Conservation (phyloP, 345 rosid genomes). For the Luvunga scandens region DNA sequence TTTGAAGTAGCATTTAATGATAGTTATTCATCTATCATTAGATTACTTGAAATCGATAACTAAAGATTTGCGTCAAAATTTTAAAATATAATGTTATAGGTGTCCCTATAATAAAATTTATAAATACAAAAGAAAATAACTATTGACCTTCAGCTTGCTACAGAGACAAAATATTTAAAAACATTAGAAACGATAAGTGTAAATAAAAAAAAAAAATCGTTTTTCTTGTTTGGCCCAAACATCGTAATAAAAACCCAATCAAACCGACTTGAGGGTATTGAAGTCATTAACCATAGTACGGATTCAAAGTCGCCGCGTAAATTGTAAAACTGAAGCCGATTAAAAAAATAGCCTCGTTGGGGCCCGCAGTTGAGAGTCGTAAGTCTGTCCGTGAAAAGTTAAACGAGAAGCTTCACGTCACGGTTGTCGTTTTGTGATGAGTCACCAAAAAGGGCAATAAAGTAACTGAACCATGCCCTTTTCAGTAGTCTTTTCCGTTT, state of each 20-base stretch:
- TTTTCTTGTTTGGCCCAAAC: not conserved
- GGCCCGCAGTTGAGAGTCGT: slow-evolving; percentile 3
- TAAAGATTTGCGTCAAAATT: too few species aligned
- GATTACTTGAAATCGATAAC: too few species aligned
- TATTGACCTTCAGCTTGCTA: not conserved
- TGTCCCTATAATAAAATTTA: too few species aligned
- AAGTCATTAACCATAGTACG: not conserved
- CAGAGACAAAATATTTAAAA: not conserved
- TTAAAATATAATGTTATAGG: too few species aligned
- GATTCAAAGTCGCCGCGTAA: not conserved
- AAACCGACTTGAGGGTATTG: not conserved
- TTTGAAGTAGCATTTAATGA: too few species aligned
- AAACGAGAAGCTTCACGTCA: not conserved
- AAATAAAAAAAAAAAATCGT: too few species aligned
- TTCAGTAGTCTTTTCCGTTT: not conserved
- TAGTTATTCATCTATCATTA: too few species aligned
- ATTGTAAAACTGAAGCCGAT: not conserved
- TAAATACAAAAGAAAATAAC: not conserved
- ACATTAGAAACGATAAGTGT: too few species aligned
- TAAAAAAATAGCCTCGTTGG: not conserved
- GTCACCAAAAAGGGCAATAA: slow-evolving; percentile 4
- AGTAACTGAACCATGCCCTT: not conserved
- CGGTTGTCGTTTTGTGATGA: slow-evolving; percentile 12
- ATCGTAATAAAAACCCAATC: not conserved
- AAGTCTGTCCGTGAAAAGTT: not conserved